Conservation (phyloP, 2,329 filamentous ascomycete genomes). For the Arthrinium phaeospermum region DNA sequence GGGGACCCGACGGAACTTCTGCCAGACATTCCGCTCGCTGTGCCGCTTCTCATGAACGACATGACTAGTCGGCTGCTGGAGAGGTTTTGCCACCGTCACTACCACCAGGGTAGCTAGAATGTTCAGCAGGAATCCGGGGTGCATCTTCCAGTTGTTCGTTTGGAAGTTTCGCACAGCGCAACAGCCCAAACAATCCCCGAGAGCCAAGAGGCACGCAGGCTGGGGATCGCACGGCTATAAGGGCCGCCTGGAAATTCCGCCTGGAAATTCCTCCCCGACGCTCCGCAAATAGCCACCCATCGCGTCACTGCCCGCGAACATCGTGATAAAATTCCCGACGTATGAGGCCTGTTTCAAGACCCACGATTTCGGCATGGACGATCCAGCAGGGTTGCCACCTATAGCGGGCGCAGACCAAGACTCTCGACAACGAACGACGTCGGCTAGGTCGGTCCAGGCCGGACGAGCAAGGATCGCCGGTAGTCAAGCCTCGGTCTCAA, state of each 20-base stretch:
- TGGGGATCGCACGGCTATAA: neutral
- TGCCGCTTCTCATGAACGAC: constrained; percentile 42
- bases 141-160: constrained; percentile 29
- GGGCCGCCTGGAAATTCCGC: neutral
- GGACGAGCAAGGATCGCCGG: neutral
- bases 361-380: constrained; percentile 16
- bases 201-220: neutral
- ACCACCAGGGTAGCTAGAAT: constrained; percentile 39
- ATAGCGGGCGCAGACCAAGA: neutral
- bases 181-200: neutral
- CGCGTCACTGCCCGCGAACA: constrained; percentile 20
- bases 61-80: constrained; percentile 27
- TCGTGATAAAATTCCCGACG: constrained; percentile 20
- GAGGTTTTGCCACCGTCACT: constrained; percentile 33
- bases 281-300: neutral
- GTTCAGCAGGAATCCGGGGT: constrained; percentile 29
- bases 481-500: too few relatives aligned
- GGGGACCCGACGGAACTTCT: constrained; percentile 30
- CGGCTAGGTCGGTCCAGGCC: neutral
- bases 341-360: constrained; percentile 25
- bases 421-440: neutral
- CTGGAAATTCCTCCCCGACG: neutral
- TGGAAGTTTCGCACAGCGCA: neutral
- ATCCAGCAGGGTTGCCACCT: neutral
- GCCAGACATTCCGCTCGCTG: constrained; percentile 31